Conservation (phyloP, 108 stramenopile species). For the Cyclotella kingstonii region DNA sequence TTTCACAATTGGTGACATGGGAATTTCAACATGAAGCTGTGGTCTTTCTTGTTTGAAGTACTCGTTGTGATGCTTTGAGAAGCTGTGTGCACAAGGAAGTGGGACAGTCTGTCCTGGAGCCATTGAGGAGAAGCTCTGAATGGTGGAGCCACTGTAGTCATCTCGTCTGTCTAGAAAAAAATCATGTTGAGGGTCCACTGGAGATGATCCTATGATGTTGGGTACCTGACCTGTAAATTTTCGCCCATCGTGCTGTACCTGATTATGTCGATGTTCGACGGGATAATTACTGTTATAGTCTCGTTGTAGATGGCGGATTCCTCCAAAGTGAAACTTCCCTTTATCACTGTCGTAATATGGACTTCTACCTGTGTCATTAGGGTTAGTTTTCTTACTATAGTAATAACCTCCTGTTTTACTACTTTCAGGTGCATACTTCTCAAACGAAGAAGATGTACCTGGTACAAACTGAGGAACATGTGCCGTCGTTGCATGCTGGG, state of each 20-base stretch:
- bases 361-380: background rate
- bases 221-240: background rate
- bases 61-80: background rate
- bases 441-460: background rate
- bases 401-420: background rate
- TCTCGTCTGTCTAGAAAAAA: slow-evolving; percentile 21
- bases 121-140: slow-evolving; percentile 12
- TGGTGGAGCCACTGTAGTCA: slow-evolving; percentile 38
- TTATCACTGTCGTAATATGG: background rate
- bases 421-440: background rate
- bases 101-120: background rate
- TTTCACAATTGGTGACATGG: slow-evolving; percentile 15
- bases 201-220: background rate
- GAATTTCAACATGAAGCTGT: slow-evolving; percentile 25
- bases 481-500: slow-evolving; percentile 1
- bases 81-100: background rate
- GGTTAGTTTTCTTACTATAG: background rate
- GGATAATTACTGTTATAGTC: too few relatives aligned
- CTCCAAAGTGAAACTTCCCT: too few relatives aligned
- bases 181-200: background rate
- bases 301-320: too few relatives aligned
- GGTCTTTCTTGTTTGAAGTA: background rate
- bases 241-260: background rate
- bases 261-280: too few relatives aligned
- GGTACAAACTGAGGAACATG: slow-evolving; percentile 3